Conservation (phyloP, 306 rosid genomes). For the Glycine tomentella region DNA sequence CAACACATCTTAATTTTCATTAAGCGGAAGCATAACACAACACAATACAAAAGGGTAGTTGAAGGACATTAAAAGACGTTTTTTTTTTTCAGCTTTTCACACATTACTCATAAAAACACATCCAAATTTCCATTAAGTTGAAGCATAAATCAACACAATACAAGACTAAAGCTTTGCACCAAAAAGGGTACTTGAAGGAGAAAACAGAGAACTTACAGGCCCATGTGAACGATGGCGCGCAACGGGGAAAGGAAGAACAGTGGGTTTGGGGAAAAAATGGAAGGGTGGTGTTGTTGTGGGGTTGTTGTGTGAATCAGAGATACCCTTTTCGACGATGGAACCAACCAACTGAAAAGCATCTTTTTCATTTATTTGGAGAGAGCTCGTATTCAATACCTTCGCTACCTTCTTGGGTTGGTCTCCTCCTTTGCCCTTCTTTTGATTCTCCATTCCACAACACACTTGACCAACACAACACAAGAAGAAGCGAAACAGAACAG, state of each 20-base stretch:
- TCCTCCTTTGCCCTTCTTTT: too few species aligned
- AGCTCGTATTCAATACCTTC: constrained; percentile 51
- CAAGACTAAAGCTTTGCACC: neutral
- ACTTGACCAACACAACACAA: too few species aligned
- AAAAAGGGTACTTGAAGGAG: neutral
- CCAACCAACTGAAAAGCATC: constrained; percentile 62
- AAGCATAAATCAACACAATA: neutral
- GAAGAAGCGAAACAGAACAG: too few species aligned
- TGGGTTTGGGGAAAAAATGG: constrained; percentile 64
- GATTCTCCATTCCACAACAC: too few species aligned
- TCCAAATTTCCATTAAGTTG: neutral
- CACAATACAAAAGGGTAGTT: too few species aligned
- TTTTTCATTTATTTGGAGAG: constrained; percentile 53
- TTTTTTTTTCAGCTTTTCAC: too few species aligned
- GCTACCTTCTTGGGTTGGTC: constrained; percentile 38
- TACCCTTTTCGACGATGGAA: constrained; percentile 83
- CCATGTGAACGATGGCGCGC: constrained; percentile 97
- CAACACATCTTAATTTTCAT: too few species aligned
- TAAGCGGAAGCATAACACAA: too few species aligned
- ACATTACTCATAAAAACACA: neutral
- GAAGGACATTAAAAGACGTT: too few species aligned
- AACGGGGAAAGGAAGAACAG: constrained; percentile 82
- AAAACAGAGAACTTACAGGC: constrained; percentile 60
- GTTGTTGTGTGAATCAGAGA: constrained; percentile 57
- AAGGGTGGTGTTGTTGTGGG: constrained; percentile 8